Conservation (phyloP, 2,329 filamentous ascomycete genomes). For the Fonsecaea erecta region DNA sequence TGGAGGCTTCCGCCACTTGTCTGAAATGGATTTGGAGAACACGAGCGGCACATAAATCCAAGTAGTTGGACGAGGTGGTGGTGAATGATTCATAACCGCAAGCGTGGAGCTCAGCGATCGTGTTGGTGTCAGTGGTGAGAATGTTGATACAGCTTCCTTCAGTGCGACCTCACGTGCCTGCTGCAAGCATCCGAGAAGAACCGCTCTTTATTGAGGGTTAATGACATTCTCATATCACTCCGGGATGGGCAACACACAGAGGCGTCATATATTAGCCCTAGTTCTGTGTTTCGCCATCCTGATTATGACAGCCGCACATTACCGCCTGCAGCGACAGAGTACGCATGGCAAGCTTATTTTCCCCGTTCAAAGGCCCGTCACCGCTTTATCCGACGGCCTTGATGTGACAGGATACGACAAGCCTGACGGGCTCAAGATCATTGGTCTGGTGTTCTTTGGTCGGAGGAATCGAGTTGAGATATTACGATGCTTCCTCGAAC, state of each 20-base stretch:
- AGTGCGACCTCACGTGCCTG: not conserved
- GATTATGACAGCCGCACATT: not conserved
- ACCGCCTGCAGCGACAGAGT: not conserved
- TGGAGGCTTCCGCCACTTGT: too few relatives aligned
- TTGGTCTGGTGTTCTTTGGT: conserved; percentile 55
- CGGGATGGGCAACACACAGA: not conserved
- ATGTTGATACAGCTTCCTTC: not conserved
- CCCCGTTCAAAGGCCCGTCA: conserved; percentile 5
- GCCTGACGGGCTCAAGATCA: conserved; percentile 39
- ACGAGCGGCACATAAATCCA: not conserved
- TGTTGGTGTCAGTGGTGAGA: not conserved
- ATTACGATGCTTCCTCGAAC: conserved; percentile 54
- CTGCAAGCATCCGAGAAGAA: not conserved
- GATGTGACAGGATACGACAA: conserved; percentile 19
- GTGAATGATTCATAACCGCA: not conserved
- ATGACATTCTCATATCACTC: not conserved
- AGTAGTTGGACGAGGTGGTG: not conserved
- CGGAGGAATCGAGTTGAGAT: conserved; percentile 52
- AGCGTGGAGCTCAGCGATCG: not conserved
- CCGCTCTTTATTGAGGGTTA: not conserved
- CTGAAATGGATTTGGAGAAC: too few relatives aligned
- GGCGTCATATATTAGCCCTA: not conserved
- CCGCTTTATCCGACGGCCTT: conserved; percentile 10
- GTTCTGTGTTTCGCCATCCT: conserved; percentile 1
- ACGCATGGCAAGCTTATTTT: conserved; percentile 1